Conservation (phyloP, 2,329 filamentous ascomycete species). For the Ophiostoma montium region DNA sequence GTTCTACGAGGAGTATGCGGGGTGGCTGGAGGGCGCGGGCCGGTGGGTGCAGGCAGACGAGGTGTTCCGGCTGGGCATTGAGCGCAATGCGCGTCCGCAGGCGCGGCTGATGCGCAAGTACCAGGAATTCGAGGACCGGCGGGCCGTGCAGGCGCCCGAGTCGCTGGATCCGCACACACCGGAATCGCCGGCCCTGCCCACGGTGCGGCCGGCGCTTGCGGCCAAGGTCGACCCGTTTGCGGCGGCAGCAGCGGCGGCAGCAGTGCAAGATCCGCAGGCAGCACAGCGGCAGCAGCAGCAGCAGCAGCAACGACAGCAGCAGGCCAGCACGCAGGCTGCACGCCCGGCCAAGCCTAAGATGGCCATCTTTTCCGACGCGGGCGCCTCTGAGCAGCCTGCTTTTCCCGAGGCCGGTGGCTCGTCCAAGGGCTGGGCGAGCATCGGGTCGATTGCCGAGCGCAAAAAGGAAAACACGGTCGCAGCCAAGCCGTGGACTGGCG, state of each 20-base stretch:
- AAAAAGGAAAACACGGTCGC: conserved; percentile 90
- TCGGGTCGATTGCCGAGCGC: conserved; percentile 71
- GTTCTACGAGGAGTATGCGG: conserved; percentile 94
- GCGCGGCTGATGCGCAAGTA: conserved; percentile 79
- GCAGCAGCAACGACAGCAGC: conserved; percentile 8
- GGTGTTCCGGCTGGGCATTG: conserved; percentile 79
- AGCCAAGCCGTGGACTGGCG: conserved; percentile 79
- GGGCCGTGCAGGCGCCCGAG: conserved; percentile 47
- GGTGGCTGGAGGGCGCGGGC: conserved; percentile 73
- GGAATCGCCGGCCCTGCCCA: conserved; percentile 74
- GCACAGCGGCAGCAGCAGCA: conserved; percentile 9
- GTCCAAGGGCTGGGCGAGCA: conserved; percentile 77
- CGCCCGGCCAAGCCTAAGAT: conserved; percentile 60
- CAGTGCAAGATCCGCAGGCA: conserved; percentile 48
- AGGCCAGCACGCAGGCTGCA: conserved; percentile 33
- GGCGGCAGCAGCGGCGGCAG: conserved; percentile 28
- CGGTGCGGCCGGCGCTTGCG: conserved; percentile 67
- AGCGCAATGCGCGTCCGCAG: conserved; percentile 70
- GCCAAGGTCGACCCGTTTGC: conserved; percentile 77
- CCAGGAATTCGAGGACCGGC: conserved; percentile 74
- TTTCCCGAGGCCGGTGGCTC: conserved; percentile 27
- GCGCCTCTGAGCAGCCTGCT: conserved; percentile 27
- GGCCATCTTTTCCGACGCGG: conserved; percentile 75
- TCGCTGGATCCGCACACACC: conserved; percentile 32
- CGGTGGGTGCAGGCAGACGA: conserved; percentile 88